Evolutionary conservation across 1,139 yeast genomes (phyloP).

Genomic region (Blastobotrys proliferans): DNA sequence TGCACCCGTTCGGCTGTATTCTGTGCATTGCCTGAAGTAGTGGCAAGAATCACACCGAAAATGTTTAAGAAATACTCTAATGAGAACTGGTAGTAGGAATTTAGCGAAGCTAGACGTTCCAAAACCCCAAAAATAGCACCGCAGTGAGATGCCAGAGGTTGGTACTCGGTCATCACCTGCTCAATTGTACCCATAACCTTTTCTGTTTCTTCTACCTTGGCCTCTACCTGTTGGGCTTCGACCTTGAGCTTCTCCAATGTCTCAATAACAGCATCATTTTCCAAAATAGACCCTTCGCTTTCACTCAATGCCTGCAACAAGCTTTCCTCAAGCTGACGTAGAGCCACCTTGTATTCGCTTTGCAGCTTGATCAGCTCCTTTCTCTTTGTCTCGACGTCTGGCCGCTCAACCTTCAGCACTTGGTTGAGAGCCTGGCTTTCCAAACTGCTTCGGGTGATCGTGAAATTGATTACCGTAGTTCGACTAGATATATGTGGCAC

Average conservation of each 20-base stretch:
- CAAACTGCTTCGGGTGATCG: constrained; percentile 63
- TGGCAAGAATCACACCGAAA: constrained; percentile 36
- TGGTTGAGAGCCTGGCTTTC: constrained; percentile 60
- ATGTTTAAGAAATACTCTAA: constrained; percentile 45
- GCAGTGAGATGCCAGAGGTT: constrained; percentile 53
- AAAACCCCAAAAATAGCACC: constrained; percentile 48
- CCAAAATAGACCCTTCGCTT: constrained; percentile 61
- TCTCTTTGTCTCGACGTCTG: constrained; percentile 64
- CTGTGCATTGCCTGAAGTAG: constrained; percentile 6
- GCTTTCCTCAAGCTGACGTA: constrained; percentile 57
- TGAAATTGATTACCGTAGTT: constrained; percentile 62
- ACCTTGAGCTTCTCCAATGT: constrained; percentile 62
- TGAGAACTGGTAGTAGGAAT: constrained; percentile 57
- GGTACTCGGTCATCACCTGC: constrained; percentile 43
- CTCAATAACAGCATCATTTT: constrained; percentile 55
- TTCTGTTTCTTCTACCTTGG: constrained; percentile 52
- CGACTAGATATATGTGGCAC: constrained; percentile 59
- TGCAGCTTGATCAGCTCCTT: constrained; percentile 50
- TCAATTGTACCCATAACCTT: constrained; percentile 53
- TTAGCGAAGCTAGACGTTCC: constrained; percentile 42
- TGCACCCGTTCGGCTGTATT: constrained; percentile 21
- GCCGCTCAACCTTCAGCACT: constrained; percentile 53
- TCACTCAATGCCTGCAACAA: constrained; percentile 56
- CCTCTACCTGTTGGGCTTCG: constrained; percentile 55
- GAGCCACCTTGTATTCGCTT: constrained; percentile 53